Evolutionary conservation across 108 stramenopile species (phyloP).

Genomic region (Poteriospumella lacustris): DNA sequence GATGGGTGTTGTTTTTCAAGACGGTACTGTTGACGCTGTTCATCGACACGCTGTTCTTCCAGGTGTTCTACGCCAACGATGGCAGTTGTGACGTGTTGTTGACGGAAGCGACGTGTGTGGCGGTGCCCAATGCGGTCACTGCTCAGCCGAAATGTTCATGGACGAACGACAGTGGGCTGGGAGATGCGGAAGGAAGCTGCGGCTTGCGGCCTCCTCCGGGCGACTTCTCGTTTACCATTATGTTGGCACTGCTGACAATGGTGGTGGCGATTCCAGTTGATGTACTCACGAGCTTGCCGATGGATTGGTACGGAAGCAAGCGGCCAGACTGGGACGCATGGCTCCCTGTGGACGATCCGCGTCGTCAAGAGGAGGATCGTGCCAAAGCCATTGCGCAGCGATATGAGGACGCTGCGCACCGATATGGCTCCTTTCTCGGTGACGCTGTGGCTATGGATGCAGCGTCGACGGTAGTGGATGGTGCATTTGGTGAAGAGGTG

Average conservation of each 20-base stretch:
- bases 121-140: not conserved
- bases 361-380: too few species aligned
- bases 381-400: too few species aligned
- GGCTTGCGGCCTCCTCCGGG: not conserved
- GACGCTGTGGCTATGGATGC: too few species aligned
- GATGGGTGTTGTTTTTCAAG: not conserved
- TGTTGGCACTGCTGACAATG: not conserved
- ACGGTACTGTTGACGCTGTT: not conserved
- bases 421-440: too few species aligned
- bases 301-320: too few species aligned
- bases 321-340: too few species aligned
- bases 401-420: too few species aligned
- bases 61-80: not conserved
- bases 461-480: too few species aligned
- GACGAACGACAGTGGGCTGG: not conserved
- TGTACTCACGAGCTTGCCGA: not conserved
- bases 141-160: not conserved
- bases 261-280: not conserved
- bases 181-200: not conserved
- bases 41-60: not conserved
- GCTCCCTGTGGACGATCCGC: too few species aligned
- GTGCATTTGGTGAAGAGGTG: too few species aligned
- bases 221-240: not conserved
- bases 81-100: not conserved
- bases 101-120: not conserved